phyloP scores from a whole-genome alignment of 345 rosid species.

The Syzygium aqueum region DNA sequence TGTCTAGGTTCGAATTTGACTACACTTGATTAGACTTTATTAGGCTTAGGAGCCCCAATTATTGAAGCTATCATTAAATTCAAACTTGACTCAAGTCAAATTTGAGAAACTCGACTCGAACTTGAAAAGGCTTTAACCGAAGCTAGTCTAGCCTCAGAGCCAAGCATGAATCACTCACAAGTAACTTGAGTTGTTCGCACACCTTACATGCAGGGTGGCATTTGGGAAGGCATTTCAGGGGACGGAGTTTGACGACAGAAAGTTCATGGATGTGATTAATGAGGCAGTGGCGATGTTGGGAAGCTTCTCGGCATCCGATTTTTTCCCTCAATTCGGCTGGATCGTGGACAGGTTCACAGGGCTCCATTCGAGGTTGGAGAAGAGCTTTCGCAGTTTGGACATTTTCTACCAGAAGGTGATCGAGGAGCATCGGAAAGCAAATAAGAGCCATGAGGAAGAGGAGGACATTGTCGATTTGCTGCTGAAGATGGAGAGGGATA shows the following conservation, averaged over 20 bases:
- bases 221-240: neutral
- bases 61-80: neutral
- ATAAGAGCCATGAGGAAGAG: neutral
- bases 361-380: neutral
- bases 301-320: neutral
- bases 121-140: neutral
- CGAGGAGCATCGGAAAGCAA: neutral
- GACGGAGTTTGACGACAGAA: too few species aligned
- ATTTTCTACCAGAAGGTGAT: slow-evolving; percentile 1
- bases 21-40: neutral
- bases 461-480: slow-evolving; percentile 16
- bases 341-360: too few species aligned
- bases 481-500: slow-evolving; percentile 1
- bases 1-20: neutral
- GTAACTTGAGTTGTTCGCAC: neutral
- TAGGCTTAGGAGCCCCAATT: neutral
- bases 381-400: slow-evolving; percentile 3
- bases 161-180: neutral
- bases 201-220: neutral
- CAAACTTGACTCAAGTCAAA: neutral
- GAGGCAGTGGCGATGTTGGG: slow-evolving; percentile 3
- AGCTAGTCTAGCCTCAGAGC: neutral
- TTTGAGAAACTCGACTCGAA: neutral
- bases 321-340: too few species aligned
- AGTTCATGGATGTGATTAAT: neutral